Base-by-base conservation (phyloP, 441 rosid genomes). In the Kokia cookei region DNA sequence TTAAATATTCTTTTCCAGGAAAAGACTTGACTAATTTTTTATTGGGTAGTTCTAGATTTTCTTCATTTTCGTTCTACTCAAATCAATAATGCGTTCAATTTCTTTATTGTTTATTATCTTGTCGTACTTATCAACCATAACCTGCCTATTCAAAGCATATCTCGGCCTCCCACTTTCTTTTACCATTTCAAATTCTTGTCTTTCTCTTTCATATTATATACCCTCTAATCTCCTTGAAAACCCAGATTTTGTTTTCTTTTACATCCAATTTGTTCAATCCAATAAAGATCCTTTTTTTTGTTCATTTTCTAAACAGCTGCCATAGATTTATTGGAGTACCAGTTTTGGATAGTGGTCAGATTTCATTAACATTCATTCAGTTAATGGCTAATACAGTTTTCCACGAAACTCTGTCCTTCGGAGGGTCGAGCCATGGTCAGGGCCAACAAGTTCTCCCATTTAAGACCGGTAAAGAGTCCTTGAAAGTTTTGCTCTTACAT, bases 341-440 rank as follows among this genome's bases (percentile, higher is more conserved):
- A 32, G 62, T 65, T 64, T 5, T 50, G 54, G 69, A 57, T 68
- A 45, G 48, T 59, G 47, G 63, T 50, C 81, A 51, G 73, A 22
- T 51, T 77, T 53, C 3, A 14, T 53, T 57, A 29, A 40, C 53
- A 19, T 14, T 71, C 43, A 37, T 62, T 37, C 22, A 35, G 17
- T 69, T 55, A 37, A 83, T 89, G 94, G 89, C 90, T 65, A 47
- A 59, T 77, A 74, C 78, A 7, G 29, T 65, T 58, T 89, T 73
- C 63, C 69, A 75, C 1, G 86, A 79, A 80, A 74, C 73, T 45
- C 69, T 85, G 65, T 87, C 91, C 1, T 83, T 87, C 45, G 83
- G 88, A 48, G 83, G 86, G 37, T 89, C 93, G 54, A 73, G 80
- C 68, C 88, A 83, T 48, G 88, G 86, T n/a, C 80, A 77, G 75